phyloP scores from a whole-genome alignment of 1,284 basidiomycete species.

The Fomitopsis betulina region DNA sequence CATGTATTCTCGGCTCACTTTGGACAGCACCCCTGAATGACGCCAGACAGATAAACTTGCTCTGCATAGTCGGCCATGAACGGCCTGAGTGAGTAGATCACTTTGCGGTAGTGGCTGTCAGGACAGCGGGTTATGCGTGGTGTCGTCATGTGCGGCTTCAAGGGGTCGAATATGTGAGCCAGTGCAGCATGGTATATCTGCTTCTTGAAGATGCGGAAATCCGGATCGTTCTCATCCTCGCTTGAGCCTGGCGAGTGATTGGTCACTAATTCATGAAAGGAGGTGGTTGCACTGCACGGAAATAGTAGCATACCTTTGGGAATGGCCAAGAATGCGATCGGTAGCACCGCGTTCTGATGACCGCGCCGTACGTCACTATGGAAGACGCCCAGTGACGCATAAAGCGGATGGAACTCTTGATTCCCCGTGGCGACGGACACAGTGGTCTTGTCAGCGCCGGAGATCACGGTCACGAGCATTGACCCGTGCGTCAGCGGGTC shows the following conservation, averaged over 20 bases:
- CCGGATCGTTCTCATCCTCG: too few relatives aligned
- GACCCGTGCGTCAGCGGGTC: conserved; percentile 14
- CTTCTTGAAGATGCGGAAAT: too few relatives aligned
- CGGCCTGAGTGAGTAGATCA: conserved; percentile 23
- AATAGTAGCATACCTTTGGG: conserved; percentile 19
- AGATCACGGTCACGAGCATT: conserved; percentile 18
- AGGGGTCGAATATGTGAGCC: conserved; percentile 10
- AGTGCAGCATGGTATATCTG: conserved; percentile 4
- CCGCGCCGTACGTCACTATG: conserved; percentile 16
- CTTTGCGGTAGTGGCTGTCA: conserved; percentile 19
- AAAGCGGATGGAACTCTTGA: conserved; percentile 18
- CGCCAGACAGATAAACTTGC: conserved; percentile 13
- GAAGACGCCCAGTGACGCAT: conserved; percentile 15
- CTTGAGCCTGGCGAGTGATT: not conserved
- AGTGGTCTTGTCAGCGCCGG: conserved; percentile 22
- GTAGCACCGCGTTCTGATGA: conserved; percentile 15
- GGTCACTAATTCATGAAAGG: too few relatives aligned
- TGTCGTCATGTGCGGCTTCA: conserved; percentile 16
- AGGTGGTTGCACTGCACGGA: not conserved
- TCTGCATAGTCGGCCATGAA: conserved; percentile 30
- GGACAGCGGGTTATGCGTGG: conserved; percentile 17
- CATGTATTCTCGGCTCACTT: conserved; percentile 9
- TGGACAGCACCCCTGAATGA: conserved; percentile 18
- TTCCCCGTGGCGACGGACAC: conserved; percentile 18
- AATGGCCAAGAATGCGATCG: conserved; percentile 20